Base-by-base conservation (phyloP, 257 asterid genomes). In the Catharanthus roseus region DNA sequence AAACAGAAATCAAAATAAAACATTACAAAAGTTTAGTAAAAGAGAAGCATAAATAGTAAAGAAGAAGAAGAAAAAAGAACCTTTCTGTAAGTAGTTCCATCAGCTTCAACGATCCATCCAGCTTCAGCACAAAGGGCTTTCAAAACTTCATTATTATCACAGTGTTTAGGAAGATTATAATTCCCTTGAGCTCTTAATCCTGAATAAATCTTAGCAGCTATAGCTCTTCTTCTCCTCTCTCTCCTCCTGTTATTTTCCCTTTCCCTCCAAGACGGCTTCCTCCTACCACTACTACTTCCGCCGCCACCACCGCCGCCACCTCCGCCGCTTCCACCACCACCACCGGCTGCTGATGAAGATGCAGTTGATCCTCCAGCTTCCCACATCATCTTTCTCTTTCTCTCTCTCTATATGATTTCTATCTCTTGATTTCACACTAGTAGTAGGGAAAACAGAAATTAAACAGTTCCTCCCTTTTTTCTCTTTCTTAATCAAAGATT, bases 181-280 rank as follows among this genome's bases (percentile, higher is more conserved):
- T 95, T 88, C 72, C 99, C 99, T 77, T 89, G 99, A 10, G 99
- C 99, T 72, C 99, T 85, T 24, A 95, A 69, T 3, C 99, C 99
- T 0, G 95, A 19, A 65, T 91, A 95, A 76, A 95, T 85, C 89
- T 91, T 95, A 13, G 99, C 97, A 5, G 99, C 99, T 34, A 95
- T 78, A 33, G 98, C 98, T 65, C 98, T 88, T 77, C 99, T 83
- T 74, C 98, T 80, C 81, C 97, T 85, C 86, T 95, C 98, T 77
- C 98, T 87, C 86, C 96, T 87, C 95, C 92, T 72, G 72, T 95
- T 95, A 64, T 95, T 95, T 84, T 95, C 99, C 62, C 99, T 87
- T 80, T 95, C 99, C 66, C 96, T 85, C 93, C 93, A 88, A 1
- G 98, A 91, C 0, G 99, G 99, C 83, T 88, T 91, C 87, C 98